These are phyloP conservation scores for Nyctanthes arbortristis DNA, from an alignment of 257 asterid genomes.

Conservation along the genomic window DNA sequence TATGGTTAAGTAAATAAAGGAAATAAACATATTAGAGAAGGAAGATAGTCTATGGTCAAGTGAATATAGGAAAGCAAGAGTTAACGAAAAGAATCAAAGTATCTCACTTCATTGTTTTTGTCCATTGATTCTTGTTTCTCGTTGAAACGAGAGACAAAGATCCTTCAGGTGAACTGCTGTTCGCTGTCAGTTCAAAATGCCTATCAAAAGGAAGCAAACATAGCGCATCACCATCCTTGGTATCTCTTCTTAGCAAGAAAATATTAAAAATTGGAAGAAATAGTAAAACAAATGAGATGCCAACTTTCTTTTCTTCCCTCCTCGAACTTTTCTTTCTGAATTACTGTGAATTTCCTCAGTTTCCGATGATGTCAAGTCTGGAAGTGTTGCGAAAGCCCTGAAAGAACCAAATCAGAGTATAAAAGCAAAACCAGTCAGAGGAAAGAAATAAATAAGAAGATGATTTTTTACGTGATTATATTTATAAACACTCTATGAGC, in stretches of 20 bases:
- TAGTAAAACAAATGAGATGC: conserved; percentile 33
- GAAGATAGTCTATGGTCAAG: neutral
- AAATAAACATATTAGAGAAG: conserved; percentile 29
- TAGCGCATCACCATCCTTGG: conserved; percentile 7
- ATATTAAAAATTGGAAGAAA: conserved; percentile 17
- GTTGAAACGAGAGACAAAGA: conserved; percentile 39
- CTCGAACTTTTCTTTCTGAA: conserved; percentile 47
- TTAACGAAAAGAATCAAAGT: conserved; percentile 16
- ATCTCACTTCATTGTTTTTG: conserved; percentile 50
- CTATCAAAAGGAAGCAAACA: conserved; percentile 41
- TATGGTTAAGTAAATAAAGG: no score
- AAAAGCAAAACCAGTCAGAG: neutral
- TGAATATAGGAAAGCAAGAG: conserved; percentile 1
- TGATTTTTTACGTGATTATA: neutral
- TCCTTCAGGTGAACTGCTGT: conserved; percentile 36
- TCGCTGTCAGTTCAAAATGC: conserved; percentile 43
- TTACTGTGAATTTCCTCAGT: conserved; percentile 39
- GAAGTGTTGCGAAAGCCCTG: conserved; percentile 58
- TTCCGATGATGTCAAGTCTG: conserved; percentile 43
- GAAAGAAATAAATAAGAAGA: neutral
- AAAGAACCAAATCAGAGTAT: conserved; percentile 21
- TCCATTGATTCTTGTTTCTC: conserved; percentile 49
- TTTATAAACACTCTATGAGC: conserved; percentile 8
- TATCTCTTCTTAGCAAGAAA: neutral
- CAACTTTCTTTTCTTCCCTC: conserved; percentile 78